Evolutionary conservation across 805 yeast species (phyloP).

Genomic region (Myxozyma sirexii): DNA sequence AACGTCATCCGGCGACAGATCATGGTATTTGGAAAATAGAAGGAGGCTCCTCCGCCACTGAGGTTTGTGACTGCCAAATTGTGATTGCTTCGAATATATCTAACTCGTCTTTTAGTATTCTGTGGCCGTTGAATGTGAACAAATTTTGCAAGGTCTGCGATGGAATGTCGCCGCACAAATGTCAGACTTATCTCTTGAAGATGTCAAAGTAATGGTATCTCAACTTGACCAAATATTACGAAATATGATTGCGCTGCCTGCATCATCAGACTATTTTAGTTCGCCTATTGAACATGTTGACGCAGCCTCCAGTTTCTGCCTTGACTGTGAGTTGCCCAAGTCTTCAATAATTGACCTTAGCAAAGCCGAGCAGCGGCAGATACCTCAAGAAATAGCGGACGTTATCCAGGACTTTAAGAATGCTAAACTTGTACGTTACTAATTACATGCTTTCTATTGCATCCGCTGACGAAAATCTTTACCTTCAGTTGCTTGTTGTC

Average conservation of each 20-base stretch:
- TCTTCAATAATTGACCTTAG: background rate
- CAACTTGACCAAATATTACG: slow-evolving; percentile 20
- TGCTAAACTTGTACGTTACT: background rate
- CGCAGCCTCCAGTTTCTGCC: background rate
- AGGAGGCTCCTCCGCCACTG: slow-evolving; percentile 20
- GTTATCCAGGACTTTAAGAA: background rate
- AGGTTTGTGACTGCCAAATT: slow-evolving; percentile 13
- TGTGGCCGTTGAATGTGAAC: slow-evolving; percentile 31
- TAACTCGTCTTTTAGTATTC: slow-evolving; percentile 11
- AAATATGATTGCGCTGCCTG: slow-evolving; percentile 3
- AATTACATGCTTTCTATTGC: background rate
- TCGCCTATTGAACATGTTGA: background rate
- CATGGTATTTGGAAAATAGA: slow-evolving; percentile 22
- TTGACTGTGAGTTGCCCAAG: background rate
- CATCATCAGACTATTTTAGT: background rate
- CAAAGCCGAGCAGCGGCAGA: background rate
- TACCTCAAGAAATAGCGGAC: background rate
- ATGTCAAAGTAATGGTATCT: background rate
- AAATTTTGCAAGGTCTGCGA: background rate
- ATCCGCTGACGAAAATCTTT: background rate
- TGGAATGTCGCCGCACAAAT: slow-evolving; percentile 27
- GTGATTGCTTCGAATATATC: background rate
- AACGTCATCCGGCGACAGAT: background rate
- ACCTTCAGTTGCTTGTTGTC: slow-evolving; percentile 5
- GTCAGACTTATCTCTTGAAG: background rate